Evolutionary conservation across 2,329 filamentous ascomycete species (phyloP).

Genomic region (Cladobotryum mycophilum): DNA sequence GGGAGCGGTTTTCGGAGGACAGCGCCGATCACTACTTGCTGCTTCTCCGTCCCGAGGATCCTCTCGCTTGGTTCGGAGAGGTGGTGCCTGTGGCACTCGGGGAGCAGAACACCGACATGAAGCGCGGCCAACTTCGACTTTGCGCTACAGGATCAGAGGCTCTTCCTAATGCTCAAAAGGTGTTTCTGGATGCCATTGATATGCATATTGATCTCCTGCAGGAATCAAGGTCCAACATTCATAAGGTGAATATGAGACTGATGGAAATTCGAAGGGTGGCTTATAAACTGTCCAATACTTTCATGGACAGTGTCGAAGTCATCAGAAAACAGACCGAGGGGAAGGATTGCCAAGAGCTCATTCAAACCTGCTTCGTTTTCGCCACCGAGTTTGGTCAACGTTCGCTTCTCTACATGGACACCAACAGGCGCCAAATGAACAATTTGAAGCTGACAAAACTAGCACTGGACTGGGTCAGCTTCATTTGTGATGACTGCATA

Average conservation of each 20-base stretch:
- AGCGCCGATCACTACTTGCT: conserved; percentile 70
- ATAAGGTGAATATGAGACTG: conserved; percentile 82
- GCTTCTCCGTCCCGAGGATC: conserved; percentile 74
- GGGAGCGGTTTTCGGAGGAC: conserved; percentile 59
- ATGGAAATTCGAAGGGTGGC: conserved; percentile 94
- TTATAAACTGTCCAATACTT: conserved; percentile 93
- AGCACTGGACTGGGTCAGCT: conserved; percentile 93
- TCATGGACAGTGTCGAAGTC: conserved; percentile 97
- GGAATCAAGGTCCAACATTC: conserved; percentile 87
- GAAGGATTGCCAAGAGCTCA: conserved; percentile 86
- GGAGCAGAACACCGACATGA: conserved; percentile 76
- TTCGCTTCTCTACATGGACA: conserved; percentile 91
- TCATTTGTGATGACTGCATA: conserved; percentile 95
- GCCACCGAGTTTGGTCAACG: conserved; percentile 98
- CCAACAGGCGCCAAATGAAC: conserved; percentile 92
- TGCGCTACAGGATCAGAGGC: conserved; percentile 82
- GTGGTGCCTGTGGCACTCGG: conserved; percentile 65
- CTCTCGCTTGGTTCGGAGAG: conserved; percentile 74
- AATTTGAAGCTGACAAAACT: conserved; percentile 91
- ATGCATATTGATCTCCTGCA: conserved; percentile 83
- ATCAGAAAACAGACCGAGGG: conserved; percentile 80
- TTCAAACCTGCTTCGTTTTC: conserved; percentile 96
- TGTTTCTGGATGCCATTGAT: conserved; percentile 72
- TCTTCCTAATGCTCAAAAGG: conserved; percentile 69
- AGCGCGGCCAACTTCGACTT: conserved; percentile 77